Evolutionary conservation across 768 basidiomycete species (phyloP).

Genomic region (Tricholomella constricta): DNA sequence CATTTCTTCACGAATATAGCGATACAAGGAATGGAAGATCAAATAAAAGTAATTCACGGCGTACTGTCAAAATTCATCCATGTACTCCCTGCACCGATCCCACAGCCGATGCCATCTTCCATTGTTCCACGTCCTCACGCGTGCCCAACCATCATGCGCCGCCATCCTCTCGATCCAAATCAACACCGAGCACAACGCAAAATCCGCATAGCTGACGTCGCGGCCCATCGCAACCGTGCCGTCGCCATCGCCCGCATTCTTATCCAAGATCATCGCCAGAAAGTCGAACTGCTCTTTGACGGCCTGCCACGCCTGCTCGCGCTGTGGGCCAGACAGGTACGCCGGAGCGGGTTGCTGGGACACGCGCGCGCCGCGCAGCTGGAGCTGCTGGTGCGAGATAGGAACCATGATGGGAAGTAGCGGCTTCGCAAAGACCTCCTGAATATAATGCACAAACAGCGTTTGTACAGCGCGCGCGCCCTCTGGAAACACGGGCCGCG

Average conservation of each 20-base stretch:
- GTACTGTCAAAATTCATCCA: conserved; percentile 58
- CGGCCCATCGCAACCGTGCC: conserved; percentile 65
- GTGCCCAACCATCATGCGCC: conserved; percentile 72
- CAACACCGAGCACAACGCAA: conserved; percentile 69
- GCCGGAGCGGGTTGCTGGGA: conserved; percentile 29
- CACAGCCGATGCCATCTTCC: conserved; percentile 67
- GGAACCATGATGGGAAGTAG: conserved; percentile 73
- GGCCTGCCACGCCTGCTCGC: conserved; percentile 65
- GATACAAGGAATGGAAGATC: neutral
- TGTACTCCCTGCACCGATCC: conserved; percentile 62
- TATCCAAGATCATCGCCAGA: conserved; percentile 64
- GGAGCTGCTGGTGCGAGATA: conserved; percentile 61
- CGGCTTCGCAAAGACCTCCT: conserved; percentile 65
- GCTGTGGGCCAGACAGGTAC: conserved; percentile 40
- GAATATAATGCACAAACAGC: conserved; percentile 70
- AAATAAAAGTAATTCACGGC: neutral
- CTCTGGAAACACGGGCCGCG: conserved; percentile 69
- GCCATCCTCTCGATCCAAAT: conserved; percentile 77
- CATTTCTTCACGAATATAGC: neutral
- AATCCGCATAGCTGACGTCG: conserved; percentile 72
- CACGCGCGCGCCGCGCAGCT: conserved; percentile 56
- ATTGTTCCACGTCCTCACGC: conserved; percentile 68
- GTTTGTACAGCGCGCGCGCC: conserved; percentile 69
- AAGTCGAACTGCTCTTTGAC: conserved; percentile 71
- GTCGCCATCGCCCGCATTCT: conserved; percentile 64